Percentiles rank a stretch among this genome's conserved stretches.
Evolutionary conservation across 2,329 filamentous ascomycete genomes (phyloP).

Genomic region (Shiraia bambusicola): DNA sequence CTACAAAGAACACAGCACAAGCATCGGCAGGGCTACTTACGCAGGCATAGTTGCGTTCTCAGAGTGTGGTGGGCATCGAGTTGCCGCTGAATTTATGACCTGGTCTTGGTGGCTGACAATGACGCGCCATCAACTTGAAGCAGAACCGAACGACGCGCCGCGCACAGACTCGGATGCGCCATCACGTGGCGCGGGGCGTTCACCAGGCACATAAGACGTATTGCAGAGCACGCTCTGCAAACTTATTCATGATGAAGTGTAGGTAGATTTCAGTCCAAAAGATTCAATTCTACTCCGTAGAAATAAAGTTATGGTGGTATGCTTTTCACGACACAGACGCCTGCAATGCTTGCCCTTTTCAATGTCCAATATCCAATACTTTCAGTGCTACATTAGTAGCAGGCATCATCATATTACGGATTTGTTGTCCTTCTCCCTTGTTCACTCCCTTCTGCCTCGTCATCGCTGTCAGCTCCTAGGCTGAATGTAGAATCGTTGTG

Average conservation of each 20-base stretch:
- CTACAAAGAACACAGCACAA: background rate
- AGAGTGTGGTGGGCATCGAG: constrained; percentile 26
- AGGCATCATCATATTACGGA: constrained; percentile 4
- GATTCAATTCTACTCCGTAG: background rate
- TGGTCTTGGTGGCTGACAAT: constrained; percentile 29
- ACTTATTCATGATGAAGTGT: background rate
- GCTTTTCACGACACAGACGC: constrained; percentile 7
- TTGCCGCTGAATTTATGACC: constrained; percentile 22
- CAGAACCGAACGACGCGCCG: constrained; percentile 14
- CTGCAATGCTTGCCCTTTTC: constrained; percentile 14
- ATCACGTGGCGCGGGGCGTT: constrained; percentile 11
- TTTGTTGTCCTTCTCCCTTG: constrained; percentile 35
- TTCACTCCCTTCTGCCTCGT: constrained; percentile 38
- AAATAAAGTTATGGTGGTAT: background rate
- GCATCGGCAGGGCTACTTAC: constrained; percentile 23
- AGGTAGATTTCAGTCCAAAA: background rate
- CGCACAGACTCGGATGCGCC: constrained; percentile 9
- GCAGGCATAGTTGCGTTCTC: constrained; percentile 37
- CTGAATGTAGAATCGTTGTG: constrained; percentile 49
- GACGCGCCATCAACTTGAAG: constrained; percentile 32
- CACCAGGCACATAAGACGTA: background rate
- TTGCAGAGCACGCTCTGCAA: no score
- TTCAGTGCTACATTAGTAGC: constrained; percentile 1
- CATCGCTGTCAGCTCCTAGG: constrained; percentile 50
- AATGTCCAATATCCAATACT: constrained; percentile 3